These are phyloP conservation scores for Skeletonema menzelii DNA, from an alignment of 108 stramenopile species.

Conservation along the genomic window DNA sequence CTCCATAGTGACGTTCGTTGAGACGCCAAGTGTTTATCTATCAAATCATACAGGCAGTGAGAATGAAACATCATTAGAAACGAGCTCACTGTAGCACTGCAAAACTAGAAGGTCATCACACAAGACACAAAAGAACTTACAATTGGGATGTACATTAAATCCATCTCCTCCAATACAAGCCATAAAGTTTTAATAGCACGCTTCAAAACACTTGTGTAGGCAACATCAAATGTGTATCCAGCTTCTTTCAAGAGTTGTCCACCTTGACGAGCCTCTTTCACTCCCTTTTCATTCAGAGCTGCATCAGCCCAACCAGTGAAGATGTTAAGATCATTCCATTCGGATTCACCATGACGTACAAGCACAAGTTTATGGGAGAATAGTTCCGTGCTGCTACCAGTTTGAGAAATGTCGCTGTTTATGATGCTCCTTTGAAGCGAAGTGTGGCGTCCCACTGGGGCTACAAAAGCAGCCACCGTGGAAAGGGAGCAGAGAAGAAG, in stretches of 20 bases:
- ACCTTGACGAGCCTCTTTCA: conserved; percentile 82
- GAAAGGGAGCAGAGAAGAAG: neutral
- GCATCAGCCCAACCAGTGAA: conserved; percentile 95
- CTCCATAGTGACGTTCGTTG: conserved; percentile 95
- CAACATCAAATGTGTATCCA: conserved; percentile 84
- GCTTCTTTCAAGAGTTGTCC: conserved; percentile 78
- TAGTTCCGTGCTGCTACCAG: neutral
- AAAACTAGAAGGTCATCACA: neutral
- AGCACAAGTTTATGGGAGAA: conserved; percentile 52
- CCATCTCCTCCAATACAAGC: conserved; percentile 79
- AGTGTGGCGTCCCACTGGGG: conserved; percentile 1
- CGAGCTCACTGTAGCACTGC: neutral
- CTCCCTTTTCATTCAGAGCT: conserved; percentile 86
- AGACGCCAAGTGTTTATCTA: conserved; percentile 79
- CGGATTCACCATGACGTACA: conserved; percentile 96
- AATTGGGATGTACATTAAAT: conserved; percentile 92
- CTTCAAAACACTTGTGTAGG: conserved; percentile 96
- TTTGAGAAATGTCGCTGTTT: neutral
- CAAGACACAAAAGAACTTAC: conserved; percentile 13
- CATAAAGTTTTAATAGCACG: conserved; percentile 93
- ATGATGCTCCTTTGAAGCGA: neutral
- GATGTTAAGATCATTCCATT: conserved; percentile 91
- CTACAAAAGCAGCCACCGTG: neutral
- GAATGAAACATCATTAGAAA: neutral
- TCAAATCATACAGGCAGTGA: conserved; percentile 20